Conservation (phyloP, 2,329 filamentous ascomycete genomes). For the Fusarium neocosmosporiellum region DNA sequence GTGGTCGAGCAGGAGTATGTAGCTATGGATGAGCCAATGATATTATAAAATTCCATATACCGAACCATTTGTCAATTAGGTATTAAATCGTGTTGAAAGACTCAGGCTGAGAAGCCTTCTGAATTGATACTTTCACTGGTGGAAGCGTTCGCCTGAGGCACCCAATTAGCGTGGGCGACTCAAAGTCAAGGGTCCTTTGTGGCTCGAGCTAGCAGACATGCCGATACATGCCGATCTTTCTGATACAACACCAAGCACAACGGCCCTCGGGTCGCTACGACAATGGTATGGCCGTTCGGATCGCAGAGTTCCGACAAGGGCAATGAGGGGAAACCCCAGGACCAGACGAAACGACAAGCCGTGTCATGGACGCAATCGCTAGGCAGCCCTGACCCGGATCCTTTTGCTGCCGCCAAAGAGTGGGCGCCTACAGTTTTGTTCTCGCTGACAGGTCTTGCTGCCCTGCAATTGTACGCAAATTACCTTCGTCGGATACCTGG, state of each 20-base stretch:
- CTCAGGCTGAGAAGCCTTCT: not conserved
- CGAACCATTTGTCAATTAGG: slow-evolving; percentile 3
- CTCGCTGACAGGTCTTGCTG: slow-evolving; percentile 52
- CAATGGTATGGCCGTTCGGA: slow-evolving; percentile 57
- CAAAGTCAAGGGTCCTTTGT: slow-evolving; percentile 27
- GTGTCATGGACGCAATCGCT: slow-evolving; percentile 56
- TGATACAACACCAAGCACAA: slow-evolving; percentile 29
- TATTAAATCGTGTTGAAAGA: not conserved
- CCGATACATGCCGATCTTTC: slow-evolving; percentile 26
- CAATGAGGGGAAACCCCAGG: slow-evolving; percentile 24
- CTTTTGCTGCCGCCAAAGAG: slow-evolving; percentile 51
- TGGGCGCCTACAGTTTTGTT: slow-evolving; percentile 54
- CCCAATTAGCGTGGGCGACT: slow-evolving; percentile 34
- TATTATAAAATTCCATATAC: slow-evolving; percentile 31
- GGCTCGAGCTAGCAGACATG: slow-evolving; percentile 7
- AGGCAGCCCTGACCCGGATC: slow-evolving; percentile 39
- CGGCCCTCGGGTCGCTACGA: slow-evolving; percentile 47
- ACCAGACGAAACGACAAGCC: slow-evolving; percentile 40
- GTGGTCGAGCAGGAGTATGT: slow-evolving; percentile 17
- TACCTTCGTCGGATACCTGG: slow-evolving; percentile 88
- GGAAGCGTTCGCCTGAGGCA: slow-evolving; percentile 37
- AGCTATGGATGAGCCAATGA: slow-evolving; percentile 40
- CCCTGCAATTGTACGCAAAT: slow-evolving; percentile 71
- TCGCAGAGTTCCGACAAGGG: slow-evolving; percentile 43
- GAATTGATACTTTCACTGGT: not conserved